phyloP scores from a whole-genome alignment of 139 green algal genomes.

The Chlamydomonas sphaeroides region DNA sequence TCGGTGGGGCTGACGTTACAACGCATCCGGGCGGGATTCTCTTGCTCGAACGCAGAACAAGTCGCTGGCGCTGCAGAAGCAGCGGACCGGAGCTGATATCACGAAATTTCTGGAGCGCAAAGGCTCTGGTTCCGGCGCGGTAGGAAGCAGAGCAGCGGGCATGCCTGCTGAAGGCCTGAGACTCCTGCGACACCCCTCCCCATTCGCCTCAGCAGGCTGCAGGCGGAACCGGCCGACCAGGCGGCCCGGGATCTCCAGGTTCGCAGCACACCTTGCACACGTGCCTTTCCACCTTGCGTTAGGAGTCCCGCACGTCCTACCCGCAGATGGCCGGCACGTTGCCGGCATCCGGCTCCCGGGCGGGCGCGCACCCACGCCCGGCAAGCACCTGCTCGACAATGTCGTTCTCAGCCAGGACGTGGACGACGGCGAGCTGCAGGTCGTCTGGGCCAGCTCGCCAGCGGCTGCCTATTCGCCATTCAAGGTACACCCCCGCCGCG shows the following conservation, averaged over 20 bases:
- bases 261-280: no score
- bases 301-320: no score
- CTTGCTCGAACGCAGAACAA: no score
- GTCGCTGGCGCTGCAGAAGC: conserved; percentile 13
- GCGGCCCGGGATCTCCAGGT: no score
- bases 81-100: neutral
- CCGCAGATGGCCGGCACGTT: neutral
- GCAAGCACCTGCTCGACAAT: conserved; percentile 33
- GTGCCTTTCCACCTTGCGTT: no score
- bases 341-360: neutral
- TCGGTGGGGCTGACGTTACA: no score
- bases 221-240: no score
- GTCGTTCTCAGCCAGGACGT: conserved; percentile 40
- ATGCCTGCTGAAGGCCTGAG: no score
- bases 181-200: no score
- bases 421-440: conserved; percentile 38
- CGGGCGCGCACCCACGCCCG: neutral
- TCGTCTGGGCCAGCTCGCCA: conserved; percentile 42
- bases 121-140: neutral
- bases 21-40: no score
- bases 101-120: conserved; percentile 23
- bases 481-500: neutral
- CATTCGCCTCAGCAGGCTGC: no score
- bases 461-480: conserved; percentile 4
- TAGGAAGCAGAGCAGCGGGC: no score